These are phyloP conservation scores for Syncephalastrum sp. DNA, from an alignment of 371 early-diverging fungal species.

Conservation along the genomic window DNA sequence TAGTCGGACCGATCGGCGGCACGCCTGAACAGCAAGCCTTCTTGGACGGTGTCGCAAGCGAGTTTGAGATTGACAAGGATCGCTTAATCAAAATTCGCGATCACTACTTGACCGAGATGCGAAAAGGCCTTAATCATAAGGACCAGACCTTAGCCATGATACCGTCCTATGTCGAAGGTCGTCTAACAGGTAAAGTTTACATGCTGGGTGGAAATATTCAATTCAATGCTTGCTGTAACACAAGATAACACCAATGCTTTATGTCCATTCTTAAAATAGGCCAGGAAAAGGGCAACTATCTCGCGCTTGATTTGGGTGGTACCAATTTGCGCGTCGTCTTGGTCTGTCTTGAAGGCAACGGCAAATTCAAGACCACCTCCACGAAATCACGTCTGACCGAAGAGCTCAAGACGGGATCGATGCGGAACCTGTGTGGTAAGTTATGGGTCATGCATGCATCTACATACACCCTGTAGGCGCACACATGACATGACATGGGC, in stretches of 20 bases:
- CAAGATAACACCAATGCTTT: no score
- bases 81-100: slow-evolving; percentile 59
- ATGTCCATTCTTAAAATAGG: slow-evolving; percentile 34
- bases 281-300: slow-evolving; percentile 76
- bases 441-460: neutral
- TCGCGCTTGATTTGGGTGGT: slow-evolving; percentile 95
- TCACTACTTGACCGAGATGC: slow-evolving; percentile 72
- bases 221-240: no score
- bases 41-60: slow-evolving; percentile 41
- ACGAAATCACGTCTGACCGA: slow-evolving; percentile 80
- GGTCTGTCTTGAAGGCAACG: slow-evolving; percentile 72
- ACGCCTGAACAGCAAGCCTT: slow-evolving; percentile 45
- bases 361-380: slow-evolving; percentile 61
- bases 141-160: slow-evolving; percentile 73
- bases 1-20: slow-evolving; percentile 24
- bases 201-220: neutral
- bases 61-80: slow-evolving; percentile 57
- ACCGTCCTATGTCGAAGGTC: slow-evolving; percentile 66
- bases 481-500: no score
- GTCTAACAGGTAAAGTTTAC: slow-evolving; percentile 31
- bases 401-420: slow-evolving; percentile 64
- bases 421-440: slow-evolving; percentile 44
- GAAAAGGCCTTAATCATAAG: slow-evolving; percentile 63
- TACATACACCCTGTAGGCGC: neutral
- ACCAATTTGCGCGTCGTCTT: slow-evolving; percentile 91